Base-by-base conservation (phyloP, 2,329 filamentous ascomycete species). In the Periconia digitata region DNA sequence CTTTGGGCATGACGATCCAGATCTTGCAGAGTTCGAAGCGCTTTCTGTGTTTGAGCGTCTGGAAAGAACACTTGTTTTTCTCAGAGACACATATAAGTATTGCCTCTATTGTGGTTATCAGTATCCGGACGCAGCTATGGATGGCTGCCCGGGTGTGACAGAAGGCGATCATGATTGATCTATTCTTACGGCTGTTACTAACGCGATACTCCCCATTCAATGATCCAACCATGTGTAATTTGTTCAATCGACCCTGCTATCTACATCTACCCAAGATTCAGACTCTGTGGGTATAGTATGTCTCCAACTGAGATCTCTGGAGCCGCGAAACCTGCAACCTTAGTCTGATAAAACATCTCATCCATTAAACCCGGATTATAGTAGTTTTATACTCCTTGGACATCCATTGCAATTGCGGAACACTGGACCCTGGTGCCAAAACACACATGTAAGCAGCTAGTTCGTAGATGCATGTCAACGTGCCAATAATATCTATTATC, bases 61-160 rank as follows among this genome's bases (percentile, higher is more conserved):
- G 53, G 73, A 76, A 8, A 83, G 77, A 58, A 70, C 95, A 13
- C 79, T 96, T 8, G 69, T 74, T 16, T 85, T 89, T 70, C 70
- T 99, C 45, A 81, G 94, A 32, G 76, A 84, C 41, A 81, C 81
- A 63, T 83, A 90, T 63, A 73, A 79, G 38, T 99, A 99, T 68
- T 99, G 94, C 74, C 96, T 96, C 68, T 99, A 92, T 89, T 99
- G 94, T 73, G 97, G 96, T 70, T 87, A 81, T 71, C 77, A 77
- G 44, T 99, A 96, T 68, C 81, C 85, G 0, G 85, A 90, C 63
- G 76, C 75, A 29, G 72, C 76, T 29, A 85, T 96, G 86, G 90
- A 94, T 12, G 92, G 89, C 0, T 99, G 94, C 76, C 92, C 94
- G 0, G 94, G 94, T 1, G 47, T 86, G 29, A 88, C 85, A 0